Conservation (phyloP, 2,329 filamentous ascomycete species). For the Scedosporium minutisporum region DNA sequence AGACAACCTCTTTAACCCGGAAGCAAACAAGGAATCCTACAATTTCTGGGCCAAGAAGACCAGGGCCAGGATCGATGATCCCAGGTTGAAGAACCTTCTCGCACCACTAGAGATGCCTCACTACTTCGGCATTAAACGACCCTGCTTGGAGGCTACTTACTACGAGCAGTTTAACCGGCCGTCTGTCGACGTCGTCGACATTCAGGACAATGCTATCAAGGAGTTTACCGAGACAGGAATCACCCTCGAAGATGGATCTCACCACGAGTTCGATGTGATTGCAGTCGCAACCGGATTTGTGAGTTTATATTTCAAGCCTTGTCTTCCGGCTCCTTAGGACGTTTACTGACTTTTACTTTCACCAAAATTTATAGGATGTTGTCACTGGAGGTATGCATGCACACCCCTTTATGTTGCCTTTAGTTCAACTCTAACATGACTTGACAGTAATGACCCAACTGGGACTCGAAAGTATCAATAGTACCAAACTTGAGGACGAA, state of each 20-base stretch:
- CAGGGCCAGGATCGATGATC: slow-evolving; percentile 38
- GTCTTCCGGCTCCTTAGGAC: not conserved
- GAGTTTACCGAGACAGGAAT: slow-evolving; percentile 32
- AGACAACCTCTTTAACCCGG: slow-evolving; percentile 34
- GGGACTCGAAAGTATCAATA: slow-evolving; percentile 30
- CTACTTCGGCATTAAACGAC: slow-evolving; percentile 43
- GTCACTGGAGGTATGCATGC: slow-evolving; percentile 22
- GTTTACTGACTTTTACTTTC: slow-evolving; percentile 1
- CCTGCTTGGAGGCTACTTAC: slow-evolving; percentile 31
- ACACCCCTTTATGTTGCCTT: not conserved
- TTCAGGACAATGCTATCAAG: slow-evolving; percentile 29
- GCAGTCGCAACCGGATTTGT: slow-evolving; percentile 37
- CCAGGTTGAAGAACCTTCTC: slow-evolving; percentile 37
- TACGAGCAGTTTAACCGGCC: slow-evolving; percentile 37
- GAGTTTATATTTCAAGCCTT: slow-evolving; percentile 12
- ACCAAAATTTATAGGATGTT: slow-evolving; percentile 14
- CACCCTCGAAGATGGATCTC: slow-evolving; percentile 27
- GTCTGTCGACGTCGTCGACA: slow-evolving; percentile 31
- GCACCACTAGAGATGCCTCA: slow-evolving; percentile 43
- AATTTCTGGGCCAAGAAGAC: slow-evolving; percentile 46
- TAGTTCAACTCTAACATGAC: not conserved
- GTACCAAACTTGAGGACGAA: slow-evolving; percentile 27
- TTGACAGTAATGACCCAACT: slow-evolving; percentile 31
- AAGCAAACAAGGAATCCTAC: slow-evolving; percentile 44
- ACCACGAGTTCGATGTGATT: slow-evolving; percentile 33